Percentiles rank a stretch among this genome's conserved stretches.
Conservation (phyloP, 257 asterid genomes). For the Nicotiana obtusifolia region DNA sequence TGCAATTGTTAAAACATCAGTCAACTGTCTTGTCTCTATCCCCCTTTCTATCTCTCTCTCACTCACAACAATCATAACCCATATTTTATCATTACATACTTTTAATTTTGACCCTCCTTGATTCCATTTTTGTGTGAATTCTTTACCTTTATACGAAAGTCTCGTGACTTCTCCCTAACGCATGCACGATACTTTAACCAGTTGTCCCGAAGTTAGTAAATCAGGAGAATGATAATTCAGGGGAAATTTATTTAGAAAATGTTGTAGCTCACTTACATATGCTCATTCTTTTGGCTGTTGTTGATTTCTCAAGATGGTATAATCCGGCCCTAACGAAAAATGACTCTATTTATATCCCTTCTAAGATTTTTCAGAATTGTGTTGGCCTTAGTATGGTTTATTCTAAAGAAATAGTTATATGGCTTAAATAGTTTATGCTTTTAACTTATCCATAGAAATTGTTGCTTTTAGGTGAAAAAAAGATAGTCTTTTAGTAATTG, state of each 20-base stretch:
- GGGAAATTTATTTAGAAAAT: not conserved
- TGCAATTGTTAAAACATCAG: conserved; percentile 12
- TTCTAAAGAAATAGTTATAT: not conserved
- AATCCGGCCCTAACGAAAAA: too few species aligned
- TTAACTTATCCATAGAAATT: not conserved
- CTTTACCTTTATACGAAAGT: not conserved
- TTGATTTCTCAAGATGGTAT: too few species aligned
- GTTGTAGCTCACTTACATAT: not conserved
- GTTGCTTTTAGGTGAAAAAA: not conserved
- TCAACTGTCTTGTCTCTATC: conserved; percentile 19
- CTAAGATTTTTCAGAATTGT: not conserved
- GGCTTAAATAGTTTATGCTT: not conserved
- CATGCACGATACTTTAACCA: not conserved
- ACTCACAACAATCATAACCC: not conserved
- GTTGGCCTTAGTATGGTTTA: not conserved
- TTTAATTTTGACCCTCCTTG: not conserved
- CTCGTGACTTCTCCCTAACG: conserved; percentile 2
- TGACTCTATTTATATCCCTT: too few species aligned
- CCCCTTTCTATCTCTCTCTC: conserved; percentile 10
- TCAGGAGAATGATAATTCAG: not conserved
- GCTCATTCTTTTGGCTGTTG: not conserved
- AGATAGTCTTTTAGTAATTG: not conserved
- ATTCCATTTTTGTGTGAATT: conserved; percentile 2
- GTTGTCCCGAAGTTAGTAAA: not conserved
- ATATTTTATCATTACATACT: conserved; percentile 3